phyloP scores from a whole-genome alignment of 2,329 filamentous ascomycete genomes.

The Hymenotorrendiella dingleyae region DNA sequence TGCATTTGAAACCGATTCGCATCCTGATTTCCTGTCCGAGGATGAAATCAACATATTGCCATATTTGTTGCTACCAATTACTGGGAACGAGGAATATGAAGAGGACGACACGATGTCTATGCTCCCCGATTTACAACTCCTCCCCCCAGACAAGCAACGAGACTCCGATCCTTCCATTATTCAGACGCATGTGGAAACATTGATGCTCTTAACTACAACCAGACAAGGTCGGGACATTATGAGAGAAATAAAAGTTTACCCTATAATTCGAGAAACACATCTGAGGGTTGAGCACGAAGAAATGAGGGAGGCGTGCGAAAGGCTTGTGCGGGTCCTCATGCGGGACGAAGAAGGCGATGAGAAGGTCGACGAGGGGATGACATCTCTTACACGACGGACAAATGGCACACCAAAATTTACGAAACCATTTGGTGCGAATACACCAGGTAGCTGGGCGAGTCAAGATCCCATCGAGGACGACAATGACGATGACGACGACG shows the following conservation, averaged over 20 bases:
- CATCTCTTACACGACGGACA: conserved; percentile 16
- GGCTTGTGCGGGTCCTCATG: conserved; percentile 66
- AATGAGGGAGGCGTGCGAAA: conserved; percentile 78
- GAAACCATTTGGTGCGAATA: conserved; percentile 3
- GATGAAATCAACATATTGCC: conserved; percentile 76
- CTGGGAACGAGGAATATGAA: conserved; percentile 79
- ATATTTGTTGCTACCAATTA: conserved; percentile 83
- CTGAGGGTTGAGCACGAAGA: conserved; percentile 68
- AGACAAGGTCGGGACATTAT: conserved; percentile 67
- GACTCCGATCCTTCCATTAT: conserved; percentile 73
- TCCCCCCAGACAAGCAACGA: conserved; percentile 83
- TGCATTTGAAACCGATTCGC: conserved; percentile 72
- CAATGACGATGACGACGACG: conserved; percentile 26
- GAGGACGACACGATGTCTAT: conserved; percentile 82
- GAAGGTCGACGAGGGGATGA: conserved; percentile 27
- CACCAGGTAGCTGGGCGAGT: conserved; percentile 14
- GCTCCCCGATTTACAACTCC: conserved; percentile 82
- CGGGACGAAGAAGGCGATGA: conserved; percentile 30
- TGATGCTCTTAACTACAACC: conserved; percentile 77
- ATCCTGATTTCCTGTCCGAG: conserved; percentile 64
- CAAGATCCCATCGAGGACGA: conserved; percentile 19
- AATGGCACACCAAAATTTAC: conserved; percentile 7
- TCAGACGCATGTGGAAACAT: conserved; percentile 81
- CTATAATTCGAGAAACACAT: conserved; percentile 83
- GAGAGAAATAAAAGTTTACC: conserved; percentile 76